Evolutionary conservation across 352 stramenopile species (phyloP), one percentile per base, ranked within the genome.

Genomic region (Halophytophthora polymorphica): DNA sequence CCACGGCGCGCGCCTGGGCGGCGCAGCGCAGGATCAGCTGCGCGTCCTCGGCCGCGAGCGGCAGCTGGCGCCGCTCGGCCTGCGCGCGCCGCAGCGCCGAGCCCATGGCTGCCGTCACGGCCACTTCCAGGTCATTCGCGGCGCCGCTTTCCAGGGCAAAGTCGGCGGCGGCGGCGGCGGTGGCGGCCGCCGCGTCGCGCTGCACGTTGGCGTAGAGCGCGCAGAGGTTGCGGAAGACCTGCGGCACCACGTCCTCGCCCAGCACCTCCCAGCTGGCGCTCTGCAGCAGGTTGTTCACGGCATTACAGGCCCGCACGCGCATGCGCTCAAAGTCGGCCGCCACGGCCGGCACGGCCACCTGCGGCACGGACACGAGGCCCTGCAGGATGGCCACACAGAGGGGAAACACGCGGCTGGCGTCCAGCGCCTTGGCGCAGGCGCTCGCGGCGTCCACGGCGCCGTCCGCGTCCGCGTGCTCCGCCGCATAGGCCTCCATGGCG

Each of bases 271-370:
- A 88, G 7, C 74, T 69, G 29, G 86, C 55, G 12, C 59, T 69
- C 41, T 88, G 73, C 29, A 93, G 42, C 43, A 93, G 67, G 57
- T 95, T 95, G 62, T 88, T 95, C 8, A 95, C 56, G 7, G 81
- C 79, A 47, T 93, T 92, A 58, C 67, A 81, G 12, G 83, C 76
- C 43, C 85, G 85, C 45, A 90, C 83, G 49, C 82, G 85, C 61
- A 95, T 93, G 42, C 74, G 77, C 45, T 82, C 72, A 37, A 95
- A 93, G 57, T 93, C 83, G 11, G 60, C 55, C 7, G 66, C 67
- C 22, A 95, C 83, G 13, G 46, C 35, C 38, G 65, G 68, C 14
- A 71, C 58, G 8, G 71, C 46, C 23, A 92, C 66, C 39, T 71
- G 42, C 6, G 85, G 85, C 25, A 93, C 71, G 7, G 80, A 78